phyloP scores from a whole-genome alignment of 306 rosid species.

The Cucumis hystrix region DNA sequence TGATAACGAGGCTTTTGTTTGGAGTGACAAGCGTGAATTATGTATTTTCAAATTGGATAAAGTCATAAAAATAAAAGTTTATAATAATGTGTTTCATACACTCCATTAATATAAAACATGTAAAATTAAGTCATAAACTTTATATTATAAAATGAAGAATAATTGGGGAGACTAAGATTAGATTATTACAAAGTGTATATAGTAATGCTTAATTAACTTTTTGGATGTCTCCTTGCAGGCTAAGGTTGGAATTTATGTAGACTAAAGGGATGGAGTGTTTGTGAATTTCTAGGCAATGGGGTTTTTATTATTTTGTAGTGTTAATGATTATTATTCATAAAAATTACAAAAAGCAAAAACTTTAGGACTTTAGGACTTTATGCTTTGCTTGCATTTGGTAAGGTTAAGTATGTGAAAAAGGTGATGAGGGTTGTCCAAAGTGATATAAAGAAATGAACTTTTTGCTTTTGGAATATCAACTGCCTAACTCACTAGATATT shows the following conservation, averaged over 20 bases:
- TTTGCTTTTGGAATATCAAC: neutral
- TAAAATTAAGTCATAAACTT: neutral
- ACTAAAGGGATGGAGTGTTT: neutral
- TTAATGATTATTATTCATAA: neutral
- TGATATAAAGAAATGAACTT: neutral
- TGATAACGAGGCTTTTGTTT: neutral
- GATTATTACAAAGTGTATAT: neutral
- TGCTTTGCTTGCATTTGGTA: conserved; percentile 4
- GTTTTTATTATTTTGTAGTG: neutral
- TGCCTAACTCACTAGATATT: neutral
- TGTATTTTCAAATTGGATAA: neutral
- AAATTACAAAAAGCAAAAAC: neutral
- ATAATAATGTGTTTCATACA: neutral
- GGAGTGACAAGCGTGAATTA: neutral
- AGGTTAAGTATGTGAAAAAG: neutral
- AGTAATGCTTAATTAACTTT: neutral
- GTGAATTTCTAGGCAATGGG: neutral
- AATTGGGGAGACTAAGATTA: neutral
- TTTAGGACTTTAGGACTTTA: conserved; percentile 6
- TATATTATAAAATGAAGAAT: neutral
- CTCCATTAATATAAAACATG: neutral
- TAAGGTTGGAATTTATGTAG: conserved; percentile 1
- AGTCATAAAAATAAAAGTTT: neutral
- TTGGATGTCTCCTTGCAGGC: conserved; percentile 5
- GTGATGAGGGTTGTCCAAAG: neutral